Conservation (phyloP, 495 filamentous ascomycete genomes). For the Podospora bellae-mahoneyi region DNA sequence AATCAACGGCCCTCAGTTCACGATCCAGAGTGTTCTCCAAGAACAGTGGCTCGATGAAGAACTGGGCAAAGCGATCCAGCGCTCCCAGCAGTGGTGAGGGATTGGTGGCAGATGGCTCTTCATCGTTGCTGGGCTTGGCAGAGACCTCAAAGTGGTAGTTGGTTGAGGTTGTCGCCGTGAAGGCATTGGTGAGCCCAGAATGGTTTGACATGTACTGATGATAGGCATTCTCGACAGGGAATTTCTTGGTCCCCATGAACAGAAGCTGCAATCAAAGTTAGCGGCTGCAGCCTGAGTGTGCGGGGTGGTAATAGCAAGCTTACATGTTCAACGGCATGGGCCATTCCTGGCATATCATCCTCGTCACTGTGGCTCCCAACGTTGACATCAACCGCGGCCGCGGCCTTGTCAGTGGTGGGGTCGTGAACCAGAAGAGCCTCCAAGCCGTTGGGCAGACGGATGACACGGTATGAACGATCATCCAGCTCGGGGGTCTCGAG, state of each 20-base stretch:
- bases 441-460: conserved; percentile 81
- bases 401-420: conserved; percentile 92
- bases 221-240: conserved; percentile 94
- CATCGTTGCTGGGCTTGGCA: conserved; percentile 59
- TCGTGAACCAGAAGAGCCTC: conserved; percentile 94
- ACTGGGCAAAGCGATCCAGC: conserved; percentile 94
- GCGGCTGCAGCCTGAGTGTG: conserved; percentile 2
- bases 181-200: conserved; percentile 91
- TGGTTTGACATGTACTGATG: conserved; percentile 85
- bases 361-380: conserved; percentile 93
- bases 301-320: conserved; percentile 19
- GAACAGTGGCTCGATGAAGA: conserved; percentile 92
- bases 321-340: conserved; percentile 78
- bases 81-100: conserved; percentile 82
- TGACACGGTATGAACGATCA: conserved; percentile 83
- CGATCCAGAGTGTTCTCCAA: conserved; percentile 85
- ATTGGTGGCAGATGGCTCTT: conserved; percentile 50
- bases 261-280: conserved; percentile 59
- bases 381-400: conserved; percentile 91
- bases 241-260: conserved; percentile 99
- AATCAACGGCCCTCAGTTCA: conserved; percentile 90
- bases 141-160: conserved; percentile 98
- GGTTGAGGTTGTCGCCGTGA: conserved; percentile 87
- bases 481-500: conserved; percentile 87
- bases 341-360: conserved; percentile 88